Base-by-base conservation (phyloP, 208 protist species). In the Porcisia hertigi region DNA sequence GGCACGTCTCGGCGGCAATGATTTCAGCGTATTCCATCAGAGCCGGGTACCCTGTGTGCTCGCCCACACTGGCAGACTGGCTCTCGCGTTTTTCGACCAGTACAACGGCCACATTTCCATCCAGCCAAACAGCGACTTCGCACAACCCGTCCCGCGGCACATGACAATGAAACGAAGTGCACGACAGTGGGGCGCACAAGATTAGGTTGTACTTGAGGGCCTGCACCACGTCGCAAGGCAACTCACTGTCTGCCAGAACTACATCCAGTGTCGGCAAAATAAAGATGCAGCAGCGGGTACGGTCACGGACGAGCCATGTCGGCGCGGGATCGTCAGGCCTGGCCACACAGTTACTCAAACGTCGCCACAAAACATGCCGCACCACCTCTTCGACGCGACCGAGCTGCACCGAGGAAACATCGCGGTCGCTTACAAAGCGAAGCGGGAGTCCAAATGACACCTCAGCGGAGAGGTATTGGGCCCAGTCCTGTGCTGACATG, bases 121-220 rank as follows among this genome's bases (percentile, higher is more conserved):
- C 77, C 36, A 53, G 6, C 77, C 77, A 81, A 45, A 81, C 71
- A 65, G 77, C 77, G 47, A 73, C 71, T 5, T 76, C 66, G n/a
- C 65, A 73, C 45, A 30, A 36, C 5, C 71, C 64, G 16, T 65
- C 77, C 23, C 18, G 57, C 36, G 65, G 77, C 57, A 77, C 47
- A 57, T 81, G 58, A 45, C 77, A 76, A 65, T 9, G 25, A 59
- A 81, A 81, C 36, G 77, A 81, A 20, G 72, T 71, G 54, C 71
- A 67, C 6, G 65, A 16, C 2, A 81, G 73, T 20, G 77, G 77
- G 30, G 77, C 77, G 66, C 76, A 76, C 36, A 81, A n/a, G 12
- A 81, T 16, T 11, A 81, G 71, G 57, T 81, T 76, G 49, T 57
- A 73, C 71, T 73, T 76, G 25, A 81, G 11, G 20, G 65, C 34